These are phyloP conservation scores for Aspergillus fumigatus DNA, from an alignment of 2,329 filamentous ascomycete genomes.

Conservation along the genomic window DNA sequence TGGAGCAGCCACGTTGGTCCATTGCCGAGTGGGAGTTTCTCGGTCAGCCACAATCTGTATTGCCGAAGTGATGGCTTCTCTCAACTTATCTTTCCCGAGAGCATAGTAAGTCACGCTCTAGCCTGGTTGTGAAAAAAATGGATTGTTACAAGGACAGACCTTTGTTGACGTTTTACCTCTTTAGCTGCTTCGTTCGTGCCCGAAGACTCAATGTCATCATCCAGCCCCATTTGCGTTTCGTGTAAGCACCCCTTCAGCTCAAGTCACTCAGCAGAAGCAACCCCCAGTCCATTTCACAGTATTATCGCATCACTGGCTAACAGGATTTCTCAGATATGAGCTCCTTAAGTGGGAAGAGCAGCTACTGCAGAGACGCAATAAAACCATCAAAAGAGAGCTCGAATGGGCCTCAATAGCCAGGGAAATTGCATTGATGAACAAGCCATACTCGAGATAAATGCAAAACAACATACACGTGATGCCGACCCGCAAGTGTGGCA, in stretches of 20 bases:
- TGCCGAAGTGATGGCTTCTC: slow-evolving; percentile 88
- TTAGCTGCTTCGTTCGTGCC: slow-evolving; percentile 82
- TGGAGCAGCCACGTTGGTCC: slow-evolving; percentile 82
- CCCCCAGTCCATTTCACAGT: background rate
- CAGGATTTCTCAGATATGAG: slow-evolving; percentile 56
- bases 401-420: slow-evolving; percentile 87
- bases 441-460: slow-evolving; percentile 72
- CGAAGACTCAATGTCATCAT: slow-evolving; percentile 95
- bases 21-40: slow-evolving; percentile 94
- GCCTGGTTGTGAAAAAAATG: background rate
- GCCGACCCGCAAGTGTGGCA: background rate
- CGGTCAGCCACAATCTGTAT: slow-evolving; percentile 97
- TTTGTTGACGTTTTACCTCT: background rate
- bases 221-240: slow-evolving; percentile 90
- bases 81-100: slow-evolving; percentile 76
- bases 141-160: background rate
- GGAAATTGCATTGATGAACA: slow-evolving; percentile 94
- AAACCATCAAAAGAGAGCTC: slow-evolving; percentile 65
- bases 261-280: background rate
- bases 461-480: background rate
- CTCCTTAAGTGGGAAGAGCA: slow-evolving; percentile 92
- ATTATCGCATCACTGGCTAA: slow-evolving; percentile 10
- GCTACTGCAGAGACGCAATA: slow-evolving; percentile 53
- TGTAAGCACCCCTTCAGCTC: slow-evolving; percentile 44
- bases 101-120: slow-evolving; percentile 62